These are phyloP conservation scores for Populus deltoides DNA, from an alignment of 345 rosid species.

Conservation along the genomic window DNA sequence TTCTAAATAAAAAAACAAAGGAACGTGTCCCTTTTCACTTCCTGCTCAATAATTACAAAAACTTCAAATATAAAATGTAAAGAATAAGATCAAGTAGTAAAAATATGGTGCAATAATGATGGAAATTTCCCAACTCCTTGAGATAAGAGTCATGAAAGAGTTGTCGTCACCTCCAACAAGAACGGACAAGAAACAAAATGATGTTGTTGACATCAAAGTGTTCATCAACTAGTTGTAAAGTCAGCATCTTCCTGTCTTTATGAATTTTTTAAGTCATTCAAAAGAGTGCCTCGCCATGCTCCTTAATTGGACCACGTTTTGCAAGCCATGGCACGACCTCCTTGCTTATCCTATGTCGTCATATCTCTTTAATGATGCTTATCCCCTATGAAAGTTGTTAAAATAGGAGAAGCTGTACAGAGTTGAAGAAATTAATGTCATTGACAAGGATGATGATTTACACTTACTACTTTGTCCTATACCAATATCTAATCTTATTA, in stretches of 20 bases:
- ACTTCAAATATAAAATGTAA: no score
- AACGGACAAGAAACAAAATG: background rate
- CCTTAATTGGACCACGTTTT: background rate
- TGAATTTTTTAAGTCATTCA: background rate
- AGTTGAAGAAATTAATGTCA: no score
- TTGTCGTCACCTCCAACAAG: background rate
- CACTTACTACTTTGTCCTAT: no score
- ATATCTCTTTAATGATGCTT: background rate
- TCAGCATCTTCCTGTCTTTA: background rate
- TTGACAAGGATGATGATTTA: no score
- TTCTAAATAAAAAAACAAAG: no score
- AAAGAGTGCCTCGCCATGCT: background rate
- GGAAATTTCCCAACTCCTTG: no score
- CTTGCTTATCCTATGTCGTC: background rate
- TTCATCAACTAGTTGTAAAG: background rate
- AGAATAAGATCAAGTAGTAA: no score
- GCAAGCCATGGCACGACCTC: background rate
- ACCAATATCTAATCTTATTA: no score
- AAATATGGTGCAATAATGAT: no score
- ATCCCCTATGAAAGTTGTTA: background rate
- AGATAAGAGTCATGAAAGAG: background rate
- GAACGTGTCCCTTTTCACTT: no score
- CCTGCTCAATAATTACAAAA: no score
- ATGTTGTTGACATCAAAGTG: background rate
- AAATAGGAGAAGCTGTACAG: no score